Conservation (phyloP, 2,329 filamentous ascomycete species). For the Pleomassaria siparia region DNA sequence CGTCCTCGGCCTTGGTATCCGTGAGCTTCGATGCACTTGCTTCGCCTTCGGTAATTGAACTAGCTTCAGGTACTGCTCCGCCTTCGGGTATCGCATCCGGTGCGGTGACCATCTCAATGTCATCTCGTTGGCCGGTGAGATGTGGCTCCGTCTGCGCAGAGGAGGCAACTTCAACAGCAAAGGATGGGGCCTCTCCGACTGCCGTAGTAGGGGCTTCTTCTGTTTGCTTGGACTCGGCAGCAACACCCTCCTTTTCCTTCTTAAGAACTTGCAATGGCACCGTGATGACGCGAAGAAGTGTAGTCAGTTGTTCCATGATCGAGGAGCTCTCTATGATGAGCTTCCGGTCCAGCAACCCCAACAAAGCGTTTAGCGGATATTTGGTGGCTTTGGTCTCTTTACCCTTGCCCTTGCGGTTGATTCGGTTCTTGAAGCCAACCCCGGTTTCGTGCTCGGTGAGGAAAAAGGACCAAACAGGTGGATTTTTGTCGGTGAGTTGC, state of each 20-base stretch:
- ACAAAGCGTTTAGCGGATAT: conserved; percentile 87
- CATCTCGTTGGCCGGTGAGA: conserved; percentile 14
- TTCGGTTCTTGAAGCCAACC: conserved; percentile 72
- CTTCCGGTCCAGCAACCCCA: conserved; percentile 87
- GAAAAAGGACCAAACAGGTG: conserved; percentile 88
- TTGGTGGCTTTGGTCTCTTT: conserved; percentile 83
- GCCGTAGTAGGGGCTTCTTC: conserved; percentile 24
- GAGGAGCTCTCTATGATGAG: conserved; percentile 95
- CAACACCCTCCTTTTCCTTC: conserved; percentile 71
- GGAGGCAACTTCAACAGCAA: conserved; percentile 8
- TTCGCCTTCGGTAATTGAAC: conserved; percentile 16
- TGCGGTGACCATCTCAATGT: conserved; percentile 39
- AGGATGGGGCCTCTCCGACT: conserved; percentile 19
- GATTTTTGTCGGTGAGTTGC: conserved; percentile 80
- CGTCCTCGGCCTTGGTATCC: conserved; percentile 49
- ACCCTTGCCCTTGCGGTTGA: conserved; percentile 81
- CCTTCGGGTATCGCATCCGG: conserved; percentile 40
- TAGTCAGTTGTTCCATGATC: conserved; percentile 92
- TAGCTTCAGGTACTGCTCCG: conserved; percentile 35
- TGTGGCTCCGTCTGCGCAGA: conserved; percentile 11
- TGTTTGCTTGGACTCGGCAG: conserved; percentile 51
- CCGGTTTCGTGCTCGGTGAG: conserved; percentile 87
- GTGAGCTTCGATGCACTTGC: conserved; percentile 31
- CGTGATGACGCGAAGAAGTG: conserved; percentile 84
- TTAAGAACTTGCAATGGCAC: conserved; percentile 82